Percentiles rank a stretch among this genome's conserved stretches.
These are phyloP conservation scores for Canavalia ensiformis DNA, from an alignment of 306 rosid species.

Conservation along the genomic window DNA sequence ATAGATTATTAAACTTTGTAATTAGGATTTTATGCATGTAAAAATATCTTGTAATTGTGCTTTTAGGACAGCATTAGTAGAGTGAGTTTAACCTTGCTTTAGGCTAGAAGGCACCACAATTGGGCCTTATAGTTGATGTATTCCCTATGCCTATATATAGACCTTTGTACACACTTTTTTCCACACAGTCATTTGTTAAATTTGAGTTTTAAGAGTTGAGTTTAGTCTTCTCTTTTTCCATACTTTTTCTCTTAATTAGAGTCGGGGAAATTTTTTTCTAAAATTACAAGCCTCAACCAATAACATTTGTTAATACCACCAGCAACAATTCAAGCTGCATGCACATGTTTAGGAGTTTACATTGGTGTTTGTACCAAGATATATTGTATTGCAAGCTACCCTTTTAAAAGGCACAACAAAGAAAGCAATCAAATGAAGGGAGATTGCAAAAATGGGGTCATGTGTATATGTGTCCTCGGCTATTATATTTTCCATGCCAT, in stretches of 20 bases:
- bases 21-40: too few species aligned
- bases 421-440: slow-evolving; percentile 24
- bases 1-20: too few species aligned
- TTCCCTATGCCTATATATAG: too few species aligned
- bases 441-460: slow-evolving; percentile 1
- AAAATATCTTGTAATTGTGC: too few species aligned
- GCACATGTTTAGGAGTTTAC: background rate
- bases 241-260: background rate
- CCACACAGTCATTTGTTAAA: too few species aligned
- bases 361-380: background rate
- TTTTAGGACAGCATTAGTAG: too few species aligned
- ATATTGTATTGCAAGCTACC: slow-evolving; percentile 5
- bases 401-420: background rate
- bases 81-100: too few species aligned
- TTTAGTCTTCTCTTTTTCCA: too few species aligned
- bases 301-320: slow-evolving; percentile 13
- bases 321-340: slow-evolving; percentile 15
- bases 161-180: too few species aligned
- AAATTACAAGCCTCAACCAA: background rate
- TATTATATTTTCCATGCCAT: slow-evolving; percentile 2
- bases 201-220: too few species aligned
- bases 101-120: too few species aligned
- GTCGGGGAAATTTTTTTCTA: background rate
- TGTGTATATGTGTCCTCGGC: background rate
- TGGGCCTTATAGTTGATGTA: too few species aligned